Percentiles rank a stretch among this genome's conserved stretches.
These are phyloP conservation scores for Phaseolus coccineus DNA, from an alignment of 331 rosid species.

Conservation along the genomic window DNA sequence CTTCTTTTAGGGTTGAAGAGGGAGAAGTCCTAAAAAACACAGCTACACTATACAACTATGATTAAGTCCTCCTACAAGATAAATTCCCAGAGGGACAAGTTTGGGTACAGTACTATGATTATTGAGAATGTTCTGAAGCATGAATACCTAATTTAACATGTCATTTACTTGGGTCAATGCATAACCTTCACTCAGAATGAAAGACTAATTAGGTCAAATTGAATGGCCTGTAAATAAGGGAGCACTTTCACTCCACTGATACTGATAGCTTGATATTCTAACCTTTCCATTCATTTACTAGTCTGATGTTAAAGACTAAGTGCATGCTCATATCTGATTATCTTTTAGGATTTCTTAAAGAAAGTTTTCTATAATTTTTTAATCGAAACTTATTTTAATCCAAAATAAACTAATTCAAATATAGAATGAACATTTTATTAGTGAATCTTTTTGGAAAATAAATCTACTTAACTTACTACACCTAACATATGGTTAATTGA, in stretches of 20 bases:
- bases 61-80: background rate
- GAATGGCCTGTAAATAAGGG: constrained; percentile 18
- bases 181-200: constrained; percentile 36
- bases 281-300: background rate
- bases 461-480: background rate
- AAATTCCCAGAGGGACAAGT: background rate
- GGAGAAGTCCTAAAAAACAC: background rate
- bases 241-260: background rate
- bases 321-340: background rate
- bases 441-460: constrained; percentile 8
- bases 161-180: constrained; percentile 28
- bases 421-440: background rate
- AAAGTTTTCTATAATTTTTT: background rate
- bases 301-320: background rate
- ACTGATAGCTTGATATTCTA: background rate
- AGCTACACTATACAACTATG: background rate
- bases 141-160: constrained; percentile 20
- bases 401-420: background rate
- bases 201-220: too few species aligned
- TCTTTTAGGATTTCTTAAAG: background rate
- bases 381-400: background rate
- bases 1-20: background rate
- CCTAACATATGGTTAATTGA: background rate
- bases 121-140: constrained; percentile 3
- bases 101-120: too few species aligned